Base-by-base conservation (phyloP, 768 basidiomycete species). In the Flagelloscypha sp. region DNA sequence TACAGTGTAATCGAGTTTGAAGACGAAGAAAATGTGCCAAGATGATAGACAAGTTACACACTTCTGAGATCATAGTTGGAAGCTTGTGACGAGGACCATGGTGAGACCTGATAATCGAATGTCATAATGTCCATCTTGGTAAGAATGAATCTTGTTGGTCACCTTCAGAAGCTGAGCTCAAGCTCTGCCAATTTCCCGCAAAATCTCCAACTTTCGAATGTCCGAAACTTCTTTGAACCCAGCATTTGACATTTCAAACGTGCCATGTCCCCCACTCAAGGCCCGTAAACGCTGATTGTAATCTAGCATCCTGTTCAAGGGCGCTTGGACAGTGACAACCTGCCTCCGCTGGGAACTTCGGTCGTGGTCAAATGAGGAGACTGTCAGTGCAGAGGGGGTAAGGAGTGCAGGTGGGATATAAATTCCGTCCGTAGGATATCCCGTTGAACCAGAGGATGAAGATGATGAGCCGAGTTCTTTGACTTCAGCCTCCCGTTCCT, bases 271-370 rank as follows among this genome's bases (percentile, higher is more conserved):
- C 30, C 84, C 88, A 2, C 84, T 82, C 24, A 90, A 55, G 1
- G 88, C 81, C 12, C 88, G 79, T 33, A 92, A 55, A 11, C 85
- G 69, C 30, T 66, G 79, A 7, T 84, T 79, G 47, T 84, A 92
- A 54, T 89, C 81, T 13, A 90, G 62, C 72, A 88, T 80, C 47
- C 68, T 72, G 48, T 78, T 84, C n/a, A 92, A 67, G 2, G 88
- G 88, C 13, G 81, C 84, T 20, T 77, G 43, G 7, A 79, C 86
- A 40, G 74, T 58, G 17, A 92, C 62, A n/a, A 76, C 70, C 43
- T 18, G 42, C 53, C 16, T 55, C 42, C 18, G 55, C 47, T 22
- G 45, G 30, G 40, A 48, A 25, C 49, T 52, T 35, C 45, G 62
- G 13, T 49, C 49, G n/a, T n/a, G n/a, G n/a, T n/a, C n/a, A n/a